These are phyloP conservation scores for Pisolithus marmoratus DNA, from an alignment of 768 basidiomycete genomes.

Conservation along the genomic window DNA sequence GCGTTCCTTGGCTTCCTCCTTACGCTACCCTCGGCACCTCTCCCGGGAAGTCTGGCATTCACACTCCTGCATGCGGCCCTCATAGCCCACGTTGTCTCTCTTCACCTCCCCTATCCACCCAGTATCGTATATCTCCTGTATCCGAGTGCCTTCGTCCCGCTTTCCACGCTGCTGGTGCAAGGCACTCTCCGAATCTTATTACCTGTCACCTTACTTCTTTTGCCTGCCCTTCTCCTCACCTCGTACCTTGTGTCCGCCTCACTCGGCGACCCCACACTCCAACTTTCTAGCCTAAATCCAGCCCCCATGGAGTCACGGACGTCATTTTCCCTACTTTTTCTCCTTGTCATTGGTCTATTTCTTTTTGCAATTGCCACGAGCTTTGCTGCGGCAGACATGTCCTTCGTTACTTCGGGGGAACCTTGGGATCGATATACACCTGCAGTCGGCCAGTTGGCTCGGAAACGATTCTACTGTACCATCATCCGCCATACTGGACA, in stretches of 20 bases:
- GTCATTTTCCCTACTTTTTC: slow-evolving; percentile 35
- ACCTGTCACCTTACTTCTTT: slow-evolving; percentile 41
- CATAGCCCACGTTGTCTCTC: slow-evolving; percentile 32
- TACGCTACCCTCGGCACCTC: slow-evolving; percentile 37
- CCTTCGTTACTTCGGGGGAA: slow-evolving; percentile 1
- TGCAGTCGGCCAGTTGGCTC: slow-evolving; percentile 39
- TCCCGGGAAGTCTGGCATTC: slow-evolving; percentile 37
- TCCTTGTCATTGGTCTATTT: slow-evolving; percentile 30
- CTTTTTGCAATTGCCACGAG: slow-evolving; percentile 28
- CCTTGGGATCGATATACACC: slow-evolving; percentile 48
- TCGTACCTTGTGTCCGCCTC: slow-evolving; percentile 44
- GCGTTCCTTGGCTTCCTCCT: slow-evolving; percentile 37
- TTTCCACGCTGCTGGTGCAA: slow-evolving; percentile 37
- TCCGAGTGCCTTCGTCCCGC: slow-evolving; percentile 37
- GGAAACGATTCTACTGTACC: slow-evolving; percentile 33
- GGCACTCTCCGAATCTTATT: slow-evolving; percentile 33
- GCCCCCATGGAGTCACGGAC: slow-evolving; percentile 46
- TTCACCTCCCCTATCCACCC: slow-evolving; percentile 42
- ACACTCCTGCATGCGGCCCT: slow-evolving; percentile 36
- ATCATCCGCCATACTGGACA: slow-evolving; percentile 34
- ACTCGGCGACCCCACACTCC: slow-evolving; percentile 34
- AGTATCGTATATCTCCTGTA: slow-evolving; percentile 40
- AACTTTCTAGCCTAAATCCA: slow-evolving; percentile 12
- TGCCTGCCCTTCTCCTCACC: slow-evolving; percentile 42
- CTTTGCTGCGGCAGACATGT: slow-evolving; percentile 22